A percentile compares a stretch with the other conserved stretches of the same genome.
Conservation (phyloP, 768 basidiomycete genomes). For the Tricholomella constricta region DNA sequence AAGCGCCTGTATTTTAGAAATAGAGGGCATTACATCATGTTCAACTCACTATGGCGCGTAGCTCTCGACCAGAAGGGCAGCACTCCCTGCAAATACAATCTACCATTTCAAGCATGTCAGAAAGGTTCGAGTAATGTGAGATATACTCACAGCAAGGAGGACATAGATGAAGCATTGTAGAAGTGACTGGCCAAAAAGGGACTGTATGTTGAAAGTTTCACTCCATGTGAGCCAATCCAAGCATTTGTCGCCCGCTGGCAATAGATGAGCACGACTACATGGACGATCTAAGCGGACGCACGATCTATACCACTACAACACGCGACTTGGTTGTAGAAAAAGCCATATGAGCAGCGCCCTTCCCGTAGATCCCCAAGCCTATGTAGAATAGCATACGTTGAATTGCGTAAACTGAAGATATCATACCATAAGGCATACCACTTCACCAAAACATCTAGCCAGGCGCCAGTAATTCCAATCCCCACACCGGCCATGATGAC, state of each 20-base stretch:
- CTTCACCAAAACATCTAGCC: slow-evolving; percentile 72
- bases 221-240: slow-evolving; percentile 72
- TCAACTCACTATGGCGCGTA: slow-evolving; percentile 70
- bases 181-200: slow-evolving; percentile 60
- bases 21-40: not conserved
- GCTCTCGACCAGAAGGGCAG: slow-evolving; percentile 60
- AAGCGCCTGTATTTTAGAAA: slow-evolving; percentile 8
- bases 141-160: slow-evolving; percentile 54
- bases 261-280: slow-evolving; percentile 3
- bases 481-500: slow-evolving; percentile 66
- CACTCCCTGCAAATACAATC: slow-evolving; percentile 64
- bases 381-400: slow-evolving; percentile 2
- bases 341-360: slow-evolving; percentile 66
- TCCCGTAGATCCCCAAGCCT: slow-evolving; percentile 74
- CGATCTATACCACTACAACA: slow-evolving; percentile 71
- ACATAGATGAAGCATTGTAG: slow-evolving; percentile 69
- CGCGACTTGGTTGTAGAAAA: slow-evolving; percentile 71
- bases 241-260: slow-evolving; percentile 66
- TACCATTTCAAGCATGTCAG: slow-evolving; percentile 24
- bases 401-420: not conserved
- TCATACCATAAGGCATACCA: slow-evolving; percentile 45
- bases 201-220: slow-evolving; percentile 51
- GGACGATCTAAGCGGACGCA: slow-evolving; percentile 31
- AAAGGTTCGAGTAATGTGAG: not conserved
- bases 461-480: slow-evolving; percentile 68